Percentiles rank a stretch among this genome's conserved stretches.
phyloP scores from a whole-genome alignment of 83 land plant genomes.

The Picea abies region DNA sequence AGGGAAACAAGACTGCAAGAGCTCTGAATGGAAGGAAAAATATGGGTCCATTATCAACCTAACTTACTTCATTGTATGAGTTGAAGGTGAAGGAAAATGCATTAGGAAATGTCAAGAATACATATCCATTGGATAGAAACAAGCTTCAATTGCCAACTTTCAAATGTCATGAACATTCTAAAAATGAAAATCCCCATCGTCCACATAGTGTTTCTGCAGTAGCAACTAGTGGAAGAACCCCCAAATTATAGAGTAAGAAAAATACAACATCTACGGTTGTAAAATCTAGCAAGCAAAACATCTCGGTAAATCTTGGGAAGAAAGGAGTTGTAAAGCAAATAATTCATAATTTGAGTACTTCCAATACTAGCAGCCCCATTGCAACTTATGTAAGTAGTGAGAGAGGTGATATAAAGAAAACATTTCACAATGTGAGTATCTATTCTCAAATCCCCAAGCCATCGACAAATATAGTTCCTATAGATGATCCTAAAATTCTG shows the following conservation, averaged over 20 bases:
- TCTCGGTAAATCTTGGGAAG: not conserved
- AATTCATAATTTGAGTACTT: not conserved
- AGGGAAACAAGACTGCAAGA: not conserved
- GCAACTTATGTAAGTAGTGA: not conserved
- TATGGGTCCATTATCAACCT: constrained; percentile 6
- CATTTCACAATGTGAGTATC: too few species aligned
- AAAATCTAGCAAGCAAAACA: not conserved
- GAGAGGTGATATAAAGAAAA: too few species aligned
- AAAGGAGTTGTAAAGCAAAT: not conserved
- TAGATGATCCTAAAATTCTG: too few species aligned
- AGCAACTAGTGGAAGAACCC: not conserved
- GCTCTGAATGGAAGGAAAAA: not conserved
- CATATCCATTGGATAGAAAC: not conserved
- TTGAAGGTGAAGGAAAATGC: constrained; percentile 9
- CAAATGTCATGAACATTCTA: constrained; percentile 26
- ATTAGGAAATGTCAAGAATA: not conserved
- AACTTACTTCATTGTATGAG: constrained; percentile 1
- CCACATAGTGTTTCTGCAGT: not conserved
- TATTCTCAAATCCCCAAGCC: too few species aligned
- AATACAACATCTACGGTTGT: not conserved
- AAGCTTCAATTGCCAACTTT: not conserved
- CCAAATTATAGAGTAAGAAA: not conserved
- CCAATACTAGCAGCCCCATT: not conserved
- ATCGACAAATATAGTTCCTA: too few species aligned
- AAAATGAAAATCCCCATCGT: constrained; percentile 52